Base-by-base conservation (phyloP, 2,329 filamentous ascomycete genomes). In the Exophiala sp. region DNA sequence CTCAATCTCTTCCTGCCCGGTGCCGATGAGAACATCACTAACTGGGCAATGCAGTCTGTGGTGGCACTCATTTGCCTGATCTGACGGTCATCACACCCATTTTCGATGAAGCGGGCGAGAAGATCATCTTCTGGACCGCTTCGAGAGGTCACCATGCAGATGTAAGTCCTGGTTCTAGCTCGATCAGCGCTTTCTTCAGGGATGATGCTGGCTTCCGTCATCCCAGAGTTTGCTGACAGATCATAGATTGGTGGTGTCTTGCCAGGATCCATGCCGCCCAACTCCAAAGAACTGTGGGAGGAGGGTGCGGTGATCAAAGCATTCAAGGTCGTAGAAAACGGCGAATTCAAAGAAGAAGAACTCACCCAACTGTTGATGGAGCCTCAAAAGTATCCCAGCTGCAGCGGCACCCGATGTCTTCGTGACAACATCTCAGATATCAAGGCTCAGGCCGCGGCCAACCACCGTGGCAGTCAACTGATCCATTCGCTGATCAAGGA, bases 51-150 rank as follows among this genome's bases (percentile, higher is more conserved):
- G 14, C 86, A 0, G 83, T 85, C 63, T 88, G 81, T 60, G 86
- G 86, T 14, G 86, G 86, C 19, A 90, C 86, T 0, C 86, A 90
- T 71, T 69, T 90, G 19, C 86, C 85, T 0, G 86, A 90, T 60
- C 83, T 90, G 44, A 89, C 86, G 0, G 79, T 88, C 32, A 77
- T 88, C 50, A 88, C 85, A 48, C 85, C 85, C 0, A 83, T 83
- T 1, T 89, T 88, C 64, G 78, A 78, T 53, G 71, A 85, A 80
- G 0, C 84, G 75, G 82, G 80, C 2, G 27, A 35, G 10, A 75
- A 81, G 3, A 86, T 89, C 43, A 73, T 87, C 14, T 89, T 88
- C 66, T 89, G 86, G 53, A 83, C 86, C 1, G 85, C 85, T 0
- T 86, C 83, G 2, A 76, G 85, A 30, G 85, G 84, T 0, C 85